Conservation (phyloP, 495 filamentous ascomycete genomes). For the Amphirosellinia nigrospora region DNA sequence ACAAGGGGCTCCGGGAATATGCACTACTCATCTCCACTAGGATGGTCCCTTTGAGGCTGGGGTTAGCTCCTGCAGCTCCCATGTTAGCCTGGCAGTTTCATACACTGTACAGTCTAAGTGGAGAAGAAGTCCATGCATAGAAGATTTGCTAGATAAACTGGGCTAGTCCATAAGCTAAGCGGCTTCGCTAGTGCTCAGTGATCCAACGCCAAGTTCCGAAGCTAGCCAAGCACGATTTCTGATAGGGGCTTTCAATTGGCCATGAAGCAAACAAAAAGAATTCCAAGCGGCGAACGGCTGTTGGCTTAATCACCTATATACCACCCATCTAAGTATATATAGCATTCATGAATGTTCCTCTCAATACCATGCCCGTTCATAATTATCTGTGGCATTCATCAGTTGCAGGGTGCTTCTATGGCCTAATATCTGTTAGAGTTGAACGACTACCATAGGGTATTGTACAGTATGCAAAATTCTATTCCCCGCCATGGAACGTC, state of each 20-base stretch:
- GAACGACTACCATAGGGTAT: too few species aligned
- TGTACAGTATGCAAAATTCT: neutral
- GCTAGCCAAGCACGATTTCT: neutral
- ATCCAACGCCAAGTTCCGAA: conserved; percentile 14
- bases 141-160: neutral
- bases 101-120: conserved; percentile 6
- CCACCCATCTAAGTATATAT: neutral
- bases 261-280: neutral
- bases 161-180: neutral
- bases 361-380: neutral
- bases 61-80: neutral
- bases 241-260: conserved; percentile 7
- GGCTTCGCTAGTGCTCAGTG: conserved; percentile 15
- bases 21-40: neutral
- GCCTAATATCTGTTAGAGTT: too few species aligned
- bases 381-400: neutral
- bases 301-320: neutral
- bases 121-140: neutral
- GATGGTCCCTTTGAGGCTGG: conserved; percentile 8
- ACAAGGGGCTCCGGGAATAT: conserved; percentile 19
- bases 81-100: neutral
- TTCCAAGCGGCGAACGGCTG: neutral
- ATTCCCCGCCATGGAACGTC: neutral
- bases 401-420: neutral
- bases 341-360: neutral